Evolutionary conservation across 202 grass and related monocot species (phyloP).

Genomic region (Elaeis oleifera): DNA sequence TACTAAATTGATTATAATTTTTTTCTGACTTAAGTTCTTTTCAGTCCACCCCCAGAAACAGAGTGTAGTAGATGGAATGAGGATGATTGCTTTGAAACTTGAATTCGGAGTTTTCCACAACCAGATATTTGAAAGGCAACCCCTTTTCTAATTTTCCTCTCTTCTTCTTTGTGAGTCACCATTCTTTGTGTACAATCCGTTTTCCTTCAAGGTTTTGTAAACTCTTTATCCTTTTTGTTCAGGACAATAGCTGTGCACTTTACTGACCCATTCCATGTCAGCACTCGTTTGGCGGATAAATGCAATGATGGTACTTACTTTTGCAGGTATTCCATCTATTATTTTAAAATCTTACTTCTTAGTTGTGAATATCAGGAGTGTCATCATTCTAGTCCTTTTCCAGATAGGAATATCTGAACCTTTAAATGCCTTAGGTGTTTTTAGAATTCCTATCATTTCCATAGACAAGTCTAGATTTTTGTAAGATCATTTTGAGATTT

Average conservation of each 20-base stretch:
- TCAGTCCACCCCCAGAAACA: conserved; percentile 66
- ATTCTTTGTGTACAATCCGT: conserved; percentile 5
- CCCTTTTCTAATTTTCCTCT: conserved; percentile 10
- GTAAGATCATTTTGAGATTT: too few relatives aligned
- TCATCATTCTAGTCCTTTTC: not conserved
- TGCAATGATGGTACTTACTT: conserved; percentile 86
- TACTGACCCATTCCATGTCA: conserved; percentile 91
- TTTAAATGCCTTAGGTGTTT: too few relatives aligned
- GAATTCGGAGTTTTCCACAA: conserved; percentile 98
- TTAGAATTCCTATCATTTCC: too few relatives aligned
- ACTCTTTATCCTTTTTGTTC: conserved; percentile 23
- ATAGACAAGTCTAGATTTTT: too few relatives aligned
- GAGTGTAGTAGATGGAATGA: conserved; percentile 92
- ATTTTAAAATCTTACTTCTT: too few relatives aligned
- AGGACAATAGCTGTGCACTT: conserved; percentile 99
- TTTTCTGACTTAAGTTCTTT: conserved; percentile 12
- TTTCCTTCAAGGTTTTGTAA: conserved; percentile 7
- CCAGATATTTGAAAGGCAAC: conserved; percentile 95
- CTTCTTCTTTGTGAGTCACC: conserved; percentile 4
- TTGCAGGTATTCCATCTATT: conserved; percentile 52
- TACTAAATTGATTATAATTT: not conserved
- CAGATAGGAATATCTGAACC: too few relatives aligned
- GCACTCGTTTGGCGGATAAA: conserved; percentile 65
- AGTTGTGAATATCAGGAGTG: not conserved
- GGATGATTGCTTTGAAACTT: conserved; percentile 99